Percentiles rank a stretch among this genome's conserved stretches.
Evolutionary conservation across 1,139 yeast species (phyloP).

Genomic region (Casaregolazyma suthepensis): DNA sequence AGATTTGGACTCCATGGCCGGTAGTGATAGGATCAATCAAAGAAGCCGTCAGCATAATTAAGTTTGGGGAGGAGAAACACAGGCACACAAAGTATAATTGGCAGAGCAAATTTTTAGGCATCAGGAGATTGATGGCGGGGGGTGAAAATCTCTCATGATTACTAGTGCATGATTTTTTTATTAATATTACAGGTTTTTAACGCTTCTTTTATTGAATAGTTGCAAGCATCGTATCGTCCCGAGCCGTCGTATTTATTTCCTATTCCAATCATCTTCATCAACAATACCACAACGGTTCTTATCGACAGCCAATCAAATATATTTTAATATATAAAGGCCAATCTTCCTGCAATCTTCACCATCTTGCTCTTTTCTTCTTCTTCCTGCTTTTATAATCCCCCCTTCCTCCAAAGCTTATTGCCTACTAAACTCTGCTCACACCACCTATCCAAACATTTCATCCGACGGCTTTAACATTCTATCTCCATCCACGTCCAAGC

Average conservation of each 20-base stretch:
- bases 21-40: background rate
- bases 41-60: background rate
- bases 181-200: no score
- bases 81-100: background rate
- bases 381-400: background rate
- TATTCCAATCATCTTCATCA: background rate
- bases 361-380: background rate
- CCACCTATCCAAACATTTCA: background rate
- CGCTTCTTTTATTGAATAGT: background rate
- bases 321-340: no score
- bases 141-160: no score
- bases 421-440: background rate
- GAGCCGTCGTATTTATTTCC: background rate
- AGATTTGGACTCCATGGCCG: background rate
- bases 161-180: background rate
- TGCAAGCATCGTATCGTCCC: background rate
- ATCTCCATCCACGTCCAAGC: background rate
- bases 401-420: background rate
- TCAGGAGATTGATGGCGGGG: background rate
- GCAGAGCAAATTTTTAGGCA: background rate
- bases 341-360: background rate
- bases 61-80: background rate
- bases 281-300: background rate
- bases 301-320: background rate
- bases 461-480: background rate